These are phyloP conservation scores for Afroboletus lepidellus DNA, from an alignment of 1,284 basidiomycete species.

Conservation along the genomic window DNA sequence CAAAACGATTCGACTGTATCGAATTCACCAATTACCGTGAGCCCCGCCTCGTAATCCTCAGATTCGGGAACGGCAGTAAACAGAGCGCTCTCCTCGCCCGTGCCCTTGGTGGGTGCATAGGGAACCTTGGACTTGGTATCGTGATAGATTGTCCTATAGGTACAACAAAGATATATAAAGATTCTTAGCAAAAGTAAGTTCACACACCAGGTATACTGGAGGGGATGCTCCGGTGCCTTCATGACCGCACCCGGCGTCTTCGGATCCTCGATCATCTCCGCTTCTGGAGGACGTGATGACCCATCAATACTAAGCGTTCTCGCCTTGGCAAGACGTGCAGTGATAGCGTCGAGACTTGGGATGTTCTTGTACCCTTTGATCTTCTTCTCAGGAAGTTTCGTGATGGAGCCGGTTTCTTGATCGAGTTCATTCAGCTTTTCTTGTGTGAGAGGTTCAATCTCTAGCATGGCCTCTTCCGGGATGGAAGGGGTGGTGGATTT, in stretches of 20 bases:
- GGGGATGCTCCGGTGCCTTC: slow-evolving; percentile 77
- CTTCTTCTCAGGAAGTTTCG: slow-evolving; percentile 39
- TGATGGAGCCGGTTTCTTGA: slow-evolving; percentile 40
- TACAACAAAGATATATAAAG: slow-evolving; percentile 26
- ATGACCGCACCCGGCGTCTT: slow-evolving; percentile 73
- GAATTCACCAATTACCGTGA: slow-evolving; percentile 79
- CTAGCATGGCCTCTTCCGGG: slow-evolving; percentile 34
- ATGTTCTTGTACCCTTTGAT: slow-evolving; percentile 82
- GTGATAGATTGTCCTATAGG: slow-evolving; percentile 76
- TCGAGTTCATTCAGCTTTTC: slow-evolving; percentile 62
- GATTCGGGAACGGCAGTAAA: slow-evolving; percentile 48
- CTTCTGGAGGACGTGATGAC: slow-evolving; percentile 66
- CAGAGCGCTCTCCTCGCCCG: slow-evolving; percentile 30
- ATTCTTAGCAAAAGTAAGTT: slow-evolving; percentile 1
- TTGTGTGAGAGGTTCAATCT: slow-evolving; percentile 55
- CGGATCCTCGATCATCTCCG: slow-evolving; percentile 73
- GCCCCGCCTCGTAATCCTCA: slow-evolving; percentile 72
- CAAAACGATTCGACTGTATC: slow-evolving; percentile 89
- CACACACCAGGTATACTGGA: slow-evolving; percentile 79
- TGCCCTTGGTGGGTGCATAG: slow-evolving; percentile 40
- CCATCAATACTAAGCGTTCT: slow-evolving; percentile 71
- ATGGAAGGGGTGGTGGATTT: slow-evolving; percentile 42
- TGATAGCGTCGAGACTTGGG: slow-evolving; percentile 78
- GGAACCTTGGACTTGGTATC: slow-evolving; percentile 79
- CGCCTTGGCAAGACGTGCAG: slow-evolving; percentile 67